A percentile compares a stretch with the other conserved stretches of the same genome.
Evolutionary conservation across 2,329 filamentous ascomycete genomes (phyloP).

Genomic region (Penicillium sp.): DNA sequence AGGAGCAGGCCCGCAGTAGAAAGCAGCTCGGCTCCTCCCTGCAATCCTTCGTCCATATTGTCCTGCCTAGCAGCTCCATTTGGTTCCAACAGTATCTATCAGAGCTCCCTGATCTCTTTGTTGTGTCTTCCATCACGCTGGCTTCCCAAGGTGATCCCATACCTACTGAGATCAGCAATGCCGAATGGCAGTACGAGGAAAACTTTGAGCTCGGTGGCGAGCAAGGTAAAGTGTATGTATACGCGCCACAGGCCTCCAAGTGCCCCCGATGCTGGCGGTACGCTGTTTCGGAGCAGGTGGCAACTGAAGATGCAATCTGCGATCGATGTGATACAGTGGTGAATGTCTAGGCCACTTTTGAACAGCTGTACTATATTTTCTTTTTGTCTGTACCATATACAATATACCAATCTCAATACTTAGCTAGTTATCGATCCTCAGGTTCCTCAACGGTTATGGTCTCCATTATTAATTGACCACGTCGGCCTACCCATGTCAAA

Average conservation of each 20-base stretch:
- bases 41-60: conserved; percentile 63
- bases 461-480: neutral
- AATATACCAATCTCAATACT: neutral
- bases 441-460: neutral
- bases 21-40: conserved; percentile 78
- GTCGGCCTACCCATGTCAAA: neutral
- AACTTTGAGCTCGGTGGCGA: conserved; percentile 39
- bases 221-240: conserved; percentile 39
- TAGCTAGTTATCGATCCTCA: neutral
- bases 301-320: conserved; percentile 64
- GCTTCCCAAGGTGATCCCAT: conserved; percentile 35
- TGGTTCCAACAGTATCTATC: conserved; percentile 31
- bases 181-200: conserved; percentile 44
- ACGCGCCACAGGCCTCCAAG: conserved; percentile 58
- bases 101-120: conserved; percentile 63
- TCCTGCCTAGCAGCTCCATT: conserved; percentile 23
- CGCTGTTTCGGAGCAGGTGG: conserved; percentile 51
- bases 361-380: conserved; percentile 7
- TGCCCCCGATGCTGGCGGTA: conserved; percentile 90
- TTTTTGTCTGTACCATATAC: conserved; percentile 3
- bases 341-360: conserved; percentile 11
- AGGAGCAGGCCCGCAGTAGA: conserved; percentile 67
- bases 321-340: conserved; percentile 68
- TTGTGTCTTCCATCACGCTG: conserved; percentile 62
- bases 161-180: conserved; percentile 28